Base-by-base conservation (phyloP, 1,284 basidiomycete species). In the Lentinula novae-zelandiae region DNA sequence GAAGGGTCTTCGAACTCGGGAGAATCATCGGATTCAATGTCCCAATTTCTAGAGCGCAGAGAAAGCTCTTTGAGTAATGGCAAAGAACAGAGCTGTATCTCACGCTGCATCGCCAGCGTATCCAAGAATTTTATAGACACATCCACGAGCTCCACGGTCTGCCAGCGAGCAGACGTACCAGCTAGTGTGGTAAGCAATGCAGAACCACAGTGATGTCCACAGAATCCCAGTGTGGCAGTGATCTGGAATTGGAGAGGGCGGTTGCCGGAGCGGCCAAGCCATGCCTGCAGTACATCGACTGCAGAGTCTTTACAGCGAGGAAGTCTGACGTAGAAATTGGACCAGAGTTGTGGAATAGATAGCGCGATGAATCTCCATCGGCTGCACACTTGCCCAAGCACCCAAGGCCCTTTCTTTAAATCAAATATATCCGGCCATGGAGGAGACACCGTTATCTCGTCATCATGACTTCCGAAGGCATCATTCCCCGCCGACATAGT, bases 351-450 rank as follows among this genome's bases (percentile, higher is more conserved):
- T 8, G 49, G 57, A 5, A 42, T 42, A 34, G 57, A 58, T 20
- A 58, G 27, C 7, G 39, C 49, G 15, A 52, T 39, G 22, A 27
- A 52, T 44, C 57, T 58, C 49, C 49, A 58, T 44, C 22, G 2
- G 27, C 20, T n/a, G 20, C 57, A 58, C 38, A 58, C 57, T 58
- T 58, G 48, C 40, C n/a, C 57, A 31, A 58, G 49, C 33, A 52
- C 57, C 57, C 57, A 58, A 17, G 57, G 57, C 22, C 57, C 57
- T 13, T 44, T 13, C 8, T 44, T 31, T 7, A 53, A 9, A n/a
- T 58, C 50, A 7, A 52, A 58, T 15, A 58, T 36, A 42, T 58
- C 49, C 5, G 49, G 57, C 57, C 57, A 58, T 42, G 38, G 13
- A 3, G 49, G 39, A 7, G 31, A 34, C 7, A 34, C 42, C 6